Evolutionary conservation across 2,329 filamentous ascomycete species (phyloP).

Genomic region (Mollisiaceae sp.): DNA sequence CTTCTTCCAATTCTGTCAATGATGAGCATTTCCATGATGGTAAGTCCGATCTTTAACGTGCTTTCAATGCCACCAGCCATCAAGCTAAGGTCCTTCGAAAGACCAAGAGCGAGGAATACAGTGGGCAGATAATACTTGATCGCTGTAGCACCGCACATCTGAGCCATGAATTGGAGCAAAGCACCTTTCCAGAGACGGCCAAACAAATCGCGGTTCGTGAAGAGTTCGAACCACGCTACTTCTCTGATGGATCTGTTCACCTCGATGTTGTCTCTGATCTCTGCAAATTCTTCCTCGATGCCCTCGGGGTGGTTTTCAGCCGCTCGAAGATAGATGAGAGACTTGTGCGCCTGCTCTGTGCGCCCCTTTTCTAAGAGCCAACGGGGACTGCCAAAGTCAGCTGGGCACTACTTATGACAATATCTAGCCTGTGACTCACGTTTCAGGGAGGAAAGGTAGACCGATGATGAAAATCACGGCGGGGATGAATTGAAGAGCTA

Average conservation of each 20-base stretch:
- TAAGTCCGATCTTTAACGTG: constrained; percentile 61
- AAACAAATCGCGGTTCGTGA: constrained; percentile 54
- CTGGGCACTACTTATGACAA: neutral
- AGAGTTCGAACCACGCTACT: constrained; percentile 45
- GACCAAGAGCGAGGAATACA: constrained; percentile 56
- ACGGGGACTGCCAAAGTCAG: constrained; percentile 49
- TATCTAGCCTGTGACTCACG: constrained; percentile 46
- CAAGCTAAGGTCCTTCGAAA: constrained; percentile 53
- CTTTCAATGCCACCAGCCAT: constrained; percentile 62
- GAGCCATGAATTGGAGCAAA: constrained; percentile 63
- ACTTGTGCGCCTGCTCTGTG: constrained; percentile 48
- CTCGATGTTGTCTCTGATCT: constrained; percentile 51
- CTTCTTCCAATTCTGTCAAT: constrained; percentile 59
- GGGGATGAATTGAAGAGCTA: constrained; percentile 58
- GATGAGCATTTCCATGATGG: constrained; percentile 60
- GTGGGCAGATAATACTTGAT: constrained; percentile 66
- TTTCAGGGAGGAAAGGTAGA: constrained; percentile 59
- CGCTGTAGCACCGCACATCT: constrained; percentile 63
- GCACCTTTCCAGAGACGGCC: constrained; percentile 61
- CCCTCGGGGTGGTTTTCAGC: constrained; percentile 48
- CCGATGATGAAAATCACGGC: constrained; percentile 55
- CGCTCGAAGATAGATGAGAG: constrained; percentile 55
- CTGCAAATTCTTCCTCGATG: constrained; percentile 45
- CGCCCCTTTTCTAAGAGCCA: constrained; percentile 61
- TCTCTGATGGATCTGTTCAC: constrained; percentile 47